Percentiles rank a stretch among this genome's conserved stretches.
Evolutionary conservation across 2,329 filamentous ascomycete genomes (phyloP).

Genomic region (Dactylellina cionopaga): DNA sequence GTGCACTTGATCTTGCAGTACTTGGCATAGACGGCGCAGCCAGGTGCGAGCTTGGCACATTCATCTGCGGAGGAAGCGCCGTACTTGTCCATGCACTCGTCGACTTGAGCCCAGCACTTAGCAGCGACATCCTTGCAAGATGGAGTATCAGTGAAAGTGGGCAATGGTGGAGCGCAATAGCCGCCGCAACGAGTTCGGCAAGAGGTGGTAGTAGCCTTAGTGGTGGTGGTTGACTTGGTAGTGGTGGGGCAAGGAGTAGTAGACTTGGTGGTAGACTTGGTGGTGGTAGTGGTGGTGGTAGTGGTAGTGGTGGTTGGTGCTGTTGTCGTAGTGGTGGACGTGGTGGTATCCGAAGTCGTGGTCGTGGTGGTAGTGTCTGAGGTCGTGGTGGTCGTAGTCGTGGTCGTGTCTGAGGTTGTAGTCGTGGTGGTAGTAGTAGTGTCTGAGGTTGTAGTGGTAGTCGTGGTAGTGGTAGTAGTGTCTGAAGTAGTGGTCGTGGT

Average conservation of each 20-base stretch:
- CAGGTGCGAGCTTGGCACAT: constrained; percentile 5
- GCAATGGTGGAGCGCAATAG: constrained; percentile 46
- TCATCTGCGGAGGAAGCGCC: neutral
- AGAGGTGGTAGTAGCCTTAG: constrained; percentile 22
- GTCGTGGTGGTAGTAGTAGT: constrained; percentile 4
- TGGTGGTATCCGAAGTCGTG: neutral
- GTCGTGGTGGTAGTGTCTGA: neutral
- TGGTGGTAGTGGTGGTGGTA: neutral
- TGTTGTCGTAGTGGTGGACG: constrained; percentile 10
- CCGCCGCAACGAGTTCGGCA: constrained; percentile 47
- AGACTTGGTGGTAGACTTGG: neutral
- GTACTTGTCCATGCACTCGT: constrained; percentile 23
- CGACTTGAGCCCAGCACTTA: constrained; percentile 35
- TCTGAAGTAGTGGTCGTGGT: neutral
- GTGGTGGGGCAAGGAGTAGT: constrained; percentile 8
- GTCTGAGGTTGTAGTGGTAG: constrained; percentile 7
- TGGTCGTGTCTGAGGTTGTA: neutral
- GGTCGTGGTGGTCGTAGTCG: neutral
- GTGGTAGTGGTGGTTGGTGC: neutral
- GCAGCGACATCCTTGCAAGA: constrained; percentile 25
- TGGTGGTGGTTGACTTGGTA: constrained; percentile 11
- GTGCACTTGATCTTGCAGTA: constrained; percentile 44
- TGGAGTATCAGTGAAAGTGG: constrained; percentile 44
- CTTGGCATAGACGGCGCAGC: constrained; percentile 34
- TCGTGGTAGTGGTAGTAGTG: constrained; percentile 1